Base-by-base conservation (phyloP, 352 stramenopile species). In the Phytophthora nicotianae region DNA sequence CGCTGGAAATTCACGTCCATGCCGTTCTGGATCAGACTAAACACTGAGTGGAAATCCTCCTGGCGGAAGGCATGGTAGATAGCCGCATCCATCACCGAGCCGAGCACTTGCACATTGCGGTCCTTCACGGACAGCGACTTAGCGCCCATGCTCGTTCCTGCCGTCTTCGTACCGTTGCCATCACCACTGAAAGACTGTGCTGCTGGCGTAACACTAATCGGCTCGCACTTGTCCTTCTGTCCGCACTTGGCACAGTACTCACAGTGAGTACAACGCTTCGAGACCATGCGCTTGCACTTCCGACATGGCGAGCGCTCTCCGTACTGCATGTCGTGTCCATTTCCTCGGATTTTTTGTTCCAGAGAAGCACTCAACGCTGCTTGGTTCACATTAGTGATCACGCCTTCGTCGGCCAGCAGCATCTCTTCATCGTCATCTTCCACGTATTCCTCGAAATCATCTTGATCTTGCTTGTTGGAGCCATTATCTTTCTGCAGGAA, bases 1-100 rank as follows among this genome's bases (percentile, higher is more conserved):
- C 85, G 79, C 72, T 91, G 82, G 52, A 93, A 93, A 64, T 93
- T 91, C n/a, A 93, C 79, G 56, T 93, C 81, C 82, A 90, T 90
- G 60, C 83, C 85, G 50, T 93, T 93, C 41, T 82, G 65, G 45
- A 91, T 72, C n/a, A 93, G 62, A 63, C 79, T 90, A 53, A 93
- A 93, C 14, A 89, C 79, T 13, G 81, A 79, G 65, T 93, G 70
- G 63, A 93, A 93, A 62, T 93, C 85, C 57, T 93, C 79, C 21
- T 77, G 66, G 17, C 77, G 76, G 59, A 93, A 93, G 2, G 85
- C 85, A 68, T 86, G 84, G 65, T 86, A 93, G 55, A 93, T 90
- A 29, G 75, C 85, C 21, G 87, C 75, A 71, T 93, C 85, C 85
- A 93, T 93, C 42, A 87, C 85, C 17, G 82, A 91, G 42, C 85